These are phyloP conservation scores for Trichoderma virens DNA, from an alignment of 495 filamentous ascomycete genomes.

Conservation along the genomic window DNA sequence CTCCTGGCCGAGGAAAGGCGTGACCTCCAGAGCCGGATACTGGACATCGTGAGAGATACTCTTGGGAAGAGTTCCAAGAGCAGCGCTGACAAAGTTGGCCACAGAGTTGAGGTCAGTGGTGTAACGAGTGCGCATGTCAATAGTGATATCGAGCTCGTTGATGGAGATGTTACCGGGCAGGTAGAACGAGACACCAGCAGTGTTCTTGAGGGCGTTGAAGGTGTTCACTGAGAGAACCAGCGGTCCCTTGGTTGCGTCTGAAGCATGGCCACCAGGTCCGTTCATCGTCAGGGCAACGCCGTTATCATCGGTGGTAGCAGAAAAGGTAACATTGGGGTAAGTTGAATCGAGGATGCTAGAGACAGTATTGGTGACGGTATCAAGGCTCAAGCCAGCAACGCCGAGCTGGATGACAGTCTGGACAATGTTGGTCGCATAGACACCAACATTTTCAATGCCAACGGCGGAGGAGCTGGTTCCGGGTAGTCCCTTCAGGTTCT, in stretches of 20 bases:
- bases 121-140: slow-evolving; percentile 19
- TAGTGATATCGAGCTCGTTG: slow-evolving; percentile 19
- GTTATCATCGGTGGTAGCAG: slow-evolving; percentile 10
- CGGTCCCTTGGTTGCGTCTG: slow-evolving; percentile 18
- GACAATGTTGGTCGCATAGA: slow-evolving; percentile 31
- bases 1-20: slow-evolving; percentile 13
- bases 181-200: slow-evolving; percentile 15
- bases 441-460: slow-evolving; percentile 32
- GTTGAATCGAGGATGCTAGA: slow-evolving; percentile 15
- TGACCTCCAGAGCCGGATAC: slow-evolving; percentile 21
- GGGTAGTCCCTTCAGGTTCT: slow-evolving; percentile 15
- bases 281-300: slow-evolving; percentile 15
- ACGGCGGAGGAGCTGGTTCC: slow-evolving; percentile 17
- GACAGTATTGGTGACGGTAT: slow-evolving; percentile 16
- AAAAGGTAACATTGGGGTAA: slow-evolving; percentile 13
- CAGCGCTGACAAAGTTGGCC: slow-evolving; percentile 13
- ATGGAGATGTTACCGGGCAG: slow-evolving; percentile 18
- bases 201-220: slow-evolving; percentile 15
- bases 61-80: slow-evolving; percentile 8
- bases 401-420: slow-evolving; percentile 16
- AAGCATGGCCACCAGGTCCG: slow-evolving; percentile 22
- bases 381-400: slow-evolving; percentile 13
- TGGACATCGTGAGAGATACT: slow-evolving; percentile 16
- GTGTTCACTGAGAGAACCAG: slow-evolving; percentile 19
- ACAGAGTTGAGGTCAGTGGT: slow-evolving; percentile 16